A percentile compares a stretch with the other conserved stretches of the same genome.
Evolutionary conservation across 495 filamentous ascomycete genomes (phyloP).

Genomic region (Parachaetomium inaequale): DNA sequence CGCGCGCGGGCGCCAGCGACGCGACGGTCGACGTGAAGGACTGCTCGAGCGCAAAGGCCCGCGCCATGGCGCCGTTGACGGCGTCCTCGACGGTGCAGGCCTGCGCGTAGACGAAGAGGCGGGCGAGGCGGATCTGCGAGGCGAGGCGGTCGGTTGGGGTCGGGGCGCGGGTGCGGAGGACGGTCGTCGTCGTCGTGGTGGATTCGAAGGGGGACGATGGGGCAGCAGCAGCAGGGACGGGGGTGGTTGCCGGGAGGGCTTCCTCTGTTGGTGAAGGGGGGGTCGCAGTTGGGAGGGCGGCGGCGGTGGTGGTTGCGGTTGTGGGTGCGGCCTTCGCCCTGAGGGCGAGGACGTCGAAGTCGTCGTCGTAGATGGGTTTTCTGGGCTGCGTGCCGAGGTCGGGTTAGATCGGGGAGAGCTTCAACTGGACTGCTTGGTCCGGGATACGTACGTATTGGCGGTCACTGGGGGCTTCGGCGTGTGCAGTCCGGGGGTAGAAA

Average conservation of each 20-base stretch:
- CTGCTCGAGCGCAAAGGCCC: constrained; percentile 72
- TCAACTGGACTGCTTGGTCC: not conserved
- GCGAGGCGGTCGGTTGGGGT: constrained; percentile 91
- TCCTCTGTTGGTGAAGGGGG: constrained; percentile 4
- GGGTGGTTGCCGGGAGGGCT: not conserved
- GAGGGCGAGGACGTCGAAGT: constrained; percentile 50
- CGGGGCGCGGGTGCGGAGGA: constrained; percentile 49
- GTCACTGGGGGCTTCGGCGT: constrained; percentile 44
- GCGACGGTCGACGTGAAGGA: constrained; percentile 83
- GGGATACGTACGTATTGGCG: constrained; percentile 32
- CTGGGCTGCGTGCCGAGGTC: constrained; percentile 42
- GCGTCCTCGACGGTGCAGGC: constrained; percentile 67
- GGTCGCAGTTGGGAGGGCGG: constrained; percentile 8
- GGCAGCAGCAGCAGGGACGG: constrained; percentile 26
- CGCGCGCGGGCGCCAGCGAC: constrained; percentile 75
- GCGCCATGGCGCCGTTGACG: constrained; percentile 71
- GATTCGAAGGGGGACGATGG: constrained; percentile 18
- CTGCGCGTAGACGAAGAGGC: constrained; percentile 76
- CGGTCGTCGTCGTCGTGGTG: constrained; percentile 32
- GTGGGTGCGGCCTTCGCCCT: constrained; percentile 23
- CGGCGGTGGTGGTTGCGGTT: constrained; percentile 34
- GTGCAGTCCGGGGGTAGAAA: constrained; percentile 44
- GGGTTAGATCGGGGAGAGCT: constrained; percentile 9
- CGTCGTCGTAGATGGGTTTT: constrained; percentile 89
- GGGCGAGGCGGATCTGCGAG: constrained; percentile 69